Base-by-base conservation (phyloP, 495 filamentous ascomycete genomes). In the Tuber calosporum region DNA sequence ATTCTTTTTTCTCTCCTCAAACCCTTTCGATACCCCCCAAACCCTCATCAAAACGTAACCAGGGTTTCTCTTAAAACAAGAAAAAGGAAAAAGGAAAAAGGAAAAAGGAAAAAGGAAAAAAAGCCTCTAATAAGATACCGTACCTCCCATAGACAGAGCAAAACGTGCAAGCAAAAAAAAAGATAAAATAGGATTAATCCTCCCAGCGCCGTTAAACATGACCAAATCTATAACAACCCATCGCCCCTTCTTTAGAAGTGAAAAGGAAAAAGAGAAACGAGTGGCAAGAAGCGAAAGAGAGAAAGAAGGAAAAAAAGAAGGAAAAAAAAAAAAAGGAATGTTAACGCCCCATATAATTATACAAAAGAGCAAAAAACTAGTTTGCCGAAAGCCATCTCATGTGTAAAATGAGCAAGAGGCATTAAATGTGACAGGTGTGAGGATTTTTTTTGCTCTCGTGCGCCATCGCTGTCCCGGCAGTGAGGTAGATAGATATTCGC, bases 71-170 rank as follows among this genome's bases (percentile, higher is more conserved):
- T 34, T 19, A 62, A 62, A 62, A 62, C 53, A 34, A 19, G 17
- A 58, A 58, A 45, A 26, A 58, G 9, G 11, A 58, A 53, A 53
- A 22, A n/a, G n/a, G n/a, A 62, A 62, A 62, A 26, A 34, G 7
- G 17, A 58, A 58, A 45, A 26, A 58, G 9, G 11, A 58, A 53
- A 53, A 22, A n/a, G n/a, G n/a, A n/a, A 30, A 62, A 30, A 62
- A 62, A 62, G 53, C 53, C 53, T 62, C 53, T 62, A 62, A 62
- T 62, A 62, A 62, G 53, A 62, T 62, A 62, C 53, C 53, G 34
- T 62, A 62, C 53, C 53, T 17, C 53, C 53, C 53, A 30, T 19
- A n/a, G 26, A 62, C 53, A 62, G 34, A 62, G 53, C 53, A 62
- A 62, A 62, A 62, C 13, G 53, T 62, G 26, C 26, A 15, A 62